Evolutionary conservation across 1,139 yeast genomes (phyloP).

Genomic region (Scheffersomyces titani): DNA sequence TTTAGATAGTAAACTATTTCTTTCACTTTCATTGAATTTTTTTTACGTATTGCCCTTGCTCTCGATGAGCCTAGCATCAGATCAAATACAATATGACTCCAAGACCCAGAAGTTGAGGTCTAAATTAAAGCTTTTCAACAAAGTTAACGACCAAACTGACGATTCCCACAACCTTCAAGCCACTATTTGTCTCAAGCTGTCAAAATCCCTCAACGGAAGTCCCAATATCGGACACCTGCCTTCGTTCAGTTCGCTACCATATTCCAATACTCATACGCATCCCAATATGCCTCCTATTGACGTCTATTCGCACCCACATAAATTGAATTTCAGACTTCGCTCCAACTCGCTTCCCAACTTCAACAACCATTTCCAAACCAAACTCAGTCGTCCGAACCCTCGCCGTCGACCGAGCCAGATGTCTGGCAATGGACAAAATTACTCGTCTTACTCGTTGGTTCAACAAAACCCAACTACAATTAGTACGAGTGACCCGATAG

Average conservation of each 20-base stretch:
- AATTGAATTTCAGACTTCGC: conserved; percentile 3
- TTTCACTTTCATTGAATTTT: neutral
- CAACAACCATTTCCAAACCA: conserved; percentile 5
- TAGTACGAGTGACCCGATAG: neutral
- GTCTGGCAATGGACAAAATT: neutral
- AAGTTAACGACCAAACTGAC: neutral
- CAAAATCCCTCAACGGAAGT: neutral
- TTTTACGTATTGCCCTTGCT: neutral
- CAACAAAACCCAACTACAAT: neutral
- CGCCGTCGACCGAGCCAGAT: neutral
- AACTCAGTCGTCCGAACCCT: neutral
- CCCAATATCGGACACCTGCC: neutral
- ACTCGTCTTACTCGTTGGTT: neutral
- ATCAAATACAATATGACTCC: neutral
- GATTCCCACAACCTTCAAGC: neutral
- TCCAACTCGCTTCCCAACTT: conserved; percentile 8
- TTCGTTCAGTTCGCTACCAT: conserved; percentile 1
- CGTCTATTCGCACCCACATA: neutral
- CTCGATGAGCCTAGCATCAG: neutral
- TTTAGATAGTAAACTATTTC: neutral
- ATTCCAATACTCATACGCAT: neutral
- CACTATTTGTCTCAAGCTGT: neutral
- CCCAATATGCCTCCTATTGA: neutral
- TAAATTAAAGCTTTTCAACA: conserved; percentile 7
- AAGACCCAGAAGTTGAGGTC: neutral